A percentile compares a stretch with the other conserved stretches of the same genome.
phyloP scores from a whole-genome alignment of 352 stramenopile genomes.

The Pythium scleroteichum region DNA sequence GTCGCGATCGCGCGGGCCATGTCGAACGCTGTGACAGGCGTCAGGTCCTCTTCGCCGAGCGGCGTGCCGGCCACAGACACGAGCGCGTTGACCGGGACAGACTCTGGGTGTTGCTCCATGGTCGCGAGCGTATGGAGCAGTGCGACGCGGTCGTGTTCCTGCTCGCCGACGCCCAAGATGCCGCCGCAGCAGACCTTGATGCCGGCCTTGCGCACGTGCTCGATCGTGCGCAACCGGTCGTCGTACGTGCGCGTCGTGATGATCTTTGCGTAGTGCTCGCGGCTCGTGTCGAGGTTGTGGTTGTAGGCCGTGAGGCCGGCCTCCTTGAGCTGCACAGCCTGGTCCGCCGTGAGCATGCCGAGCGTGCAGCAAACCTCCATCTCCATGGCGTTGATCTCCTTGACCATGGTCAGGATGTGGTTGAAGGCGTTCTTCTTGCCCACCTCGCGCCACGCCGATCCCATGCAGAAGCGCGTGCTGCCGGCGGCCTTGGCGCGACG shows the following conservation, averaged over 20 bases:
- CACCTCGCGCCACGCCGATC: conserved; percentile 96
- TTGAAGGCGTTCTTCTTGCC: conserved; percentile 98
- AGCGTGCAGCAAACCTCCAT: conserved; percentile 97
- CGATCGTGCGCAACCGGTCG: conserved; percentile 95
- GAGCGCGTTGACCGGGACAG: conserved; percentile 96
- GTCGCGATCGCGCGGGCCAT: conserved; percentile 98
- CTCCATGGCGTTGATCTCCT: conserved; percentile 90
- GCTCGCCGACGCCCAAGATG: conserved; percentile 96
- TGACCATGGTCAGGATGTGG: conserved; percentile 97
- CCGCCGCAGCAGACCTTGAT: conserved; percentile 97
- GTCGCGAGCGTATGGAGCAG: conserved; percentile 96
- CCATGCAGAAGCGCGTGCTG: conserved; percentile 98
- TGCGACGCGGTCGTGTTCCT: conserved; percentile 93
- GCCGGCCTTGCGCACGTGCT: conserved; percentile 95
- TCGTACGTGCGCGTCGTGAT: conserved; percentile 97
- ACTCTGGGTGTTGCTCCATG: conserved; percentile 96
- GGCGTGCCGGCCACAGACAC: conserved; percentile 95
- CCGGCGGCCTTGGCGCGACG: conserved; percentile 94
- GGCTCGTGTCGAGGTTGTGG: conserved; percentile 98
- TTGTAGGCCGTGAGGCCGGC: conserved; percentile 98
- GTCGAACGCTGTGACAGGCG: conserved; percentile 92
- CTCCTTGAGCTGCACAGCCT: conserved; percentile 96
- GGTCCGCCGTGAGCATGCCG: conserved; percentile 96
- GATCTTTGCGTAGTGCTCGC: conserved; percentile 97
- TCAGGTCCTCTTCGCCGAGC: conserved; percentile 89